Evolutionary conservation across 345 rosid species (phyloP), one percentile per base, ranked within the genome.

Genomic region (Boechera divaricarpa): DNA sequence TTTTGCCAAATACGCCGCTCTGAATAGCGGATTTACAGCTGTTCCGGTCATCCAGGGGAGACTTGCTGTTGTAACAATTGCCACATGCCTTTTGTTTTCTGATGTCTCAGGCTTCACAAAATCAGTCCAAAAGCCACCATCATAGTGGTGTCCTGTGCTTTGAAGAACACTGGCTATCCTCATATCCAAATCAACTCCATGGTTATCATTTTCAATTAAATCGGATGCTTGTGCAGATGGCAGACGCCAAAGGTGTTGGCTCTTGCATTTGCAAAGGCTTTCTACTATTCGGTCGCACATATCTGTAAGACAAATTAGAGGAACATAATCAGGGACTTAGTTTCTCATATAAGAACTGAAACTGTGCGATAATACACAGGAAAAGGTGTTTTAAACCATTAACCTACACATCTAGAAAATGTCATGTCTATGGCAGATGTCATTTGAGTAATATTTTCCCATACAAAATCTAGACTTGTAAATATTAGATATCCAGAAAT

Each of bases 1-100:
- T 71, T 88, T 87, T 6, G 99, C 87, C 57, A 95, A 80, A 84
- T 83, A 95, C 10, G 98, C 99, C 7, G 99, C 99, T 65, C 98
- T 87, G 64, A 92, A 92, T 69, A 95, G 86, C 13, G 99, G 98
- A 80, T 95, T 95, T 65, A 95, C 91, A 76, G 99, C 99, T 68
- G 99, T 95, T 77, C 99, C 99, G 6, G 98, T 95, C 99, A 95
- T 92, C 99, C 99, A 95, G 28, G 99, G 99, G 80, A 95, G 98
- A 81, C 99, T 95, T 49, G 98, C 98, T 74, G 99, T 94, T 39
- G 96, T 91, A 61, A 94, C 93, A 82, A 94, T 91, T 67, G 98
- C 98, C 21, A 95, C 98, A 69, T 91, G 94, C 83, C 99, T 88
- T 83, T 86, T 86, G 77, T 81, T 78, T 61, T 87, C 89, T 11